Evolutionary conservation across 1,284 basidiomycete species (phyloP).

Genomic region (Ustilago bromivora): DNA sequence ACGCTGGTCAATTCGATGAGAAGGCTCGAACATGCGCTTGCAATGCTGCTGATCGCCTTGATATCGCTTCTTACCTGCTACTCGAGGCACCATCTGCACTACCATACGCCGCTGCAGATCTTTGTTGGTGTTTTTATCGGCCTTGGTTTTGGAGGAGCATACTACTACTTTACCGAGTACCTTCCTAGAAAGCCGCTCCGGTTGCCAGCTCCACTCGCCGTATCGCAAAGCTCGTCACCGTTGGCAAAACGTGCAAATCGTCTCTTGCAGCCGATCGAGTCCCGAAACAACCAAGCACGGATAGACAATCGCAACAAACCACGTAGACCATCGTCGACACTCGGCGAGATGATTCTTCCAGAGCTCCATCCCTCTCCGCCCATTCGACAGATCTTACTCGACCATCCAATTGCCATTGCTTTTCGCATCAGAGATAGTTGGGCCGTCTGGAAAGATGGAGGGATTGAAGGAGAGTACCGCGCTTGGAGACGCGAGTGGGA

Average conservation of each 20-base stretch:
- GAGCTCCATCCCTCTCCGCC: constrained; percentile 46
- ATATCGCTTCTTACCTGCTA: constrained; percentile 80
- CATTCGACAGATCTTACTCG: constrained; percentile 73
- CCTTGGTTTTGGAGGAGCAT: constrained; percentile 73
- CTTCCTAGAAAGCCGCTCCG: constrained; percentile 71
- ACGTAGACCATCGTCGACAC: constrained; percentile 23
- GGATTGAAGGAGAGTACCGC: constrained; percentile 77
- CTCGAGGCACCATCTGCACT: constrained; percentile 81
- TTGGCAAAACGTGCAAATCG: constrained; percentile 29
- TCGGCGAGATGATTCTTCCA: constrained; percentile 37
- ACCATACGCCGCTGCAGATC: constrained; percentile 80
- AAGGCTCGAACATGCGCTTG: constrained; percentile 58
- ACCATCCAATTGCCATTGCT: constrained; percentile 76
- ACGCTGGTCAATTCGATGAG: constrained; percentile 50
- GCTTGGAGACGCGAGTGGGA: constrained; percentile 75
- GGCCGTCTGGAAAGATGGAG: constrained; percentile 80
- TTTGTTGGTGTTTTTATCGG: constrained; percentile 80
- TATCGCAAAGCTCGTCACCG: constrained; percentile 38
- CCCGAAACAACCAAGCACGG: not conserved
- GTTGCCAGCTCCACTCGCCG: constrained; percentile 41
- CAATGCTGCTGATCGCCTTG: constrained; percentile 74
- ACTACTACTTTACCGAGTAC: constrained; percentile 77
- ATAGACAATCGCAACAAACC: constrained; percentile 25
- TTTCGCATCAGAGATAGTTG: constrained; percentile 82
- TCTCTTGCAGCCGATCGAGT: constrained; percentile 28